Base-by-base conservation (phyloP, 139 green algal species). In the Nannochloris sp. region DNA sequence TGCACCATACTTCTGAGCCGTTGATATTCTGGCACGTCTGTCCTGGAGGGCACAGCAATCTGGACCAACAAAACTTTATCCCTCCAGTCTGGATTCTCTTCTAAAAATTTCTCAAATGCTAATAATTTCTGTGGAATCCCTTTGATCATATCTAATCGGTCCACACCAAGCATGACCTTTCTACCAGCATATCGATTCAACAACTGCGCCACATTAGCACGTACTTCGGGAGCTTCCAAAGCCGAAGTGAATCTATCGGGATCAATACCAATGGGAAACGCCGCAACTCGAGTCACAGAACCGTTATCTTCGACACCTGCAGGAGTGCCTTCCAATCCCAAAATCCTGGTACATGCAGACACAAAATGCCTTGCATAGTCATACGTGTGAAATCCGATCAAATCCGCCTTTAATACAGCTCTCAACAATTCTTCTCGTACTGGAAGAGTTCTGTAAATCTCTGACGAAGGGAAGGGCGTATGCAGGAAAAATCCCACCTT, bases 61-160 rank as follows among this genome's bases (percentile, higher is more conserved):
- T 99, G 93, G n/a, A 96, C 89, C 55, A 96, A 77, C 36, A 95
- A 74, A 61, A 96, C 86, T 78, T 94, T 93, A 73, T 97, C 89
- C 1, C 89, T 64, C 91, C 92, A 99, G 68, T 96, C 81, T 0
- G 85, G 83, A 65, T 97, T 82, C 79, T 98, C 92, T 66, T 96
- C 87, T 53, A 97, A 76, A 56, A 97, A 97, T 85, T 97, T 98
- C 77, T 98, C 94, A 82, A 95, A 98, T 12, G 92, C 93, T 43
- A 99, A 85, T 65, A 99, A 86, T 83, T 99, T 99, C 77, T 97
- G 93, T 0, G 93, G 93, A 49, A 99, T 99, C 75, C 94, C 94
- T 77, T 98, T 99, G 72, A 99, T 96, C 89, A 98, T 97, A 84
- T 99, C 93, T 58, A 99, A 77, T 26, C 93, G 79, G 77, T 99